Conservation (phyloP, 257 asterid species). For the Avicennia marina region DNA sequence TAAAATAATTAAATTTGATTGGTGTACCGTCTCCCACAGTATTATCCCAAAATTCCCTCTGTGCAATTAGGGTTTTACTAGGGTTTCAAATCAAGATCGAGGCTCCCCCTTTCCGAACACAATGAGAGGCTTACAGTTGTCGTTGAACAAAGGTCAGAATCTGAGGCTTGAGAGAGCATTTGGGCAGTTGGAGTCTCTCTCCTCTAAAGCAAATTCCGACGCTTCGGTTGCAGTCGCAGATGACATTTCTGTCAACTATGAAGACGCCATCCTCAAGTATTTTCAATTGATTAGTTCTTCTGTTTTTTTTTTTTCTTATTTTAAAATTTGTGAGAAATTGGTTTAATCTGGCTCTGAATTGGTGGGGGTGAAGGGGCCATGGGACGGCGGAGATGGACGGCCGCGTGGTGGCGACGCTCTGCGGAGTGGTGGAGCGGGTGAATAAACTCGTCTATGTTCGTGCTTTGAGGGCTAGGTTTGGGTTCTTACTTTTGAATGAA, state of each 20-base stretch:
- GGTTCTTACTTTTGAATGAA: background rate
- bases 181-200: constrained; percentile 55
- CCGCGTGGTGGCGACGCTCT: constrained; percentile 63
- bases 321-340: background rate
- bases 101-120: constrained; percentile 8
- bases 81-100: constrained; percentile 23
- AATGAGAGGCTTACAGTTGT: constrained; percentile 69
- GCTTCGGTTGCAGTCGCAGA: constrained; percentile 86
- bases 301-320: background rate
- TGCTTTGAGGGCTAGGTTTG: constrained; percentile 72
- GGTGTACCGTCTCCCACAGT: no score
- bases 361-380: constrained; percentile 67
- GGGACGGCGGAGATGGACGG: constrained; percentile 81
- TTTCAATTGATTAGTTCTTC: background rate
- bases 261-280: constrained; percentile 90
- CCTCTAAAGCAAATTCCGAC: constrained; percentile 62
- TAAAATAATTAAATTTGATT: no score
- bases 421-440: constrained; percentile 96
- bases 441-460: constrained; percentile 87
- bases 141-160: constrained; percentile 63
- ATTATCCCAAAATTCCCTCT: constrained; percentile 13
- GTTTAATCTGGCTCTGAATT: constrained; percentile 11
- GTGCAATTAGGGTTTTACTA: constrained; percentile 27
- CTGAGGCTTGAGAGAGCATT: constrained; percentile 61
- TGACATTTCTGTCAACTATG: constrained; percentile 68